Evolutionary conservation across 331 rosid species (phyloP).

Genomic region (Quercus tomentella): DNA sequence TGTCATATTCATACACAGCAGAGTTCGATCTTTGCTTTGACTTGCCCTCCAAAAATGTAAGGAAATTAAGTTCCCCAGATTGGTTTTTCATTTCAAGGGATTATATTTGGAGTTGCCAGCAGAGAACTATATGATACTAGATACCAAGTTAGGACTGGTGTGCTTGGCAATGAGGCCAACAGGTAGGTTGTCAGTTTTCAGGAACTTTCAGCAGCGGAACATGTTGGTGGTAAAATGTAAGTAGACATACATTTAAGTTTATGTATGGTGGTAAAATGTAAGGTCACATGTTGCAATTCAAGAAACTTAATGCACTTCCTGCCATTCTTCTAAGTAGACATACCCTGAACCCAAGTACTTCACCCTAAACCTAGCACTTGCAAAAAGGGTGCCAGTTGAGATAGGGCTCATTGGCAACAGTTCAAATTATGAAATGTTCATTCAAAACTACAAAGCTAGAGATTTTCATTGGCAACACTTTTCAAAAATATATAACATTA

Average conservation of each 20-base stretch:
- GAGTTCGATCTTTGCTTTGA: not conserved
- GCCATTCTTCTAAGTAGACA: conserved; percentile 2
- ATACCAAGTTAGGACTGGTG: not conserved
- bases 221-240: not conserved
- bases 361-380: too few species aligned
- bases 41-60: not conserved
- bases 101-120: not conserved
- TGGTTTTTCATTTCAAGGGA: not conserved
- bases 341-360: not conserved
- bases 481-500: not conserved
- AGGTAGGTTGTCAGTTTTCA: not conserved
- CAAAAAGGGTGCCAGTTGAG: too few species aligned
- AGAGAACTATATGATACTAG: not conserved
- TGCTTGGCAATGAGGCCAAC: not conserved
- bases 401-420: too few species aligned
- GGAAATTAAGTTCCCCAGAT: not conserved
- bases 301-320: conserved; percentile 1
- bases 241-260: not conserved
- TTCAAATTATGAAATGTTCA: too few species aligned
- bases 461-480: too few species aligned
- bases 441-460: too few species aligned
- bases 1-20: not conserved
- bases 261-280: not conserved
- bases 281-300: not conserved
- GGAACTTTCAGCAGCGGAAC: not conserved